Evolutionary conservation across 148 eudicot species (phyloP).

Genomic region (Bassia scoparia): DNA sequence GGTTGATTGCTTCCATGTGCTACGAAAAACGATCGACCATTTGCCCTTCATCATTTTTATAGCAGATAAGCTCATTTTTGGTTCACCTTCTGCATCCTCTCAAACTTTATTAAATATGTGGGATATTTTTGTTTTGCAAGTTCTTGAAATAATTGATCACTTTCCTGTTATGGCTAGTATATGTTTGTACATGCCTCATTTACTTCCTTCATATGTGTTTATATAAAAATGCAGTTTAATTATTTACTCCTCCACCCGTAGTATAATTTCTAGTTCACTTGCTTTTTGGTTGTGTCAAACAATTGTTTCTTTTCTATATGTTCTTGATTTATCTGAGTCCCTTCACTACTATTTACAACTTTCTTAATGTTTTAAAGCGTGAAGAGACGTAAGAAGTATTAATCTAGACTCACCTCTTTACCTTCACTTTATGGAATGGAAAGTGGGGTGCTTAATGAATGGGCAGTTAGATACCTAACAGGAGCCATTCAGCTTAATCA

Average conservation of each 20-base stretch:
- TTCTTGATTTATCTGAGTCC: no score
- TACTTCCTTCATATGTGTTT: no score
- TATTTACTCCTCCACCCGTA: not conserved
- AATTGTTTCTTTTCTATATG: no score
- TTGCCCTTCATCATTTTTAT: constrained; percentile 76
- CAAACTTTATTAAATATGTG: not conserved
- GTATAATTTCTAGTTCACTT: not conserved
- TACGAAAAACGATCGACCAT: constrained; percentile 92
- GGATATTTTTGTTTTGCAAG: not conserved
- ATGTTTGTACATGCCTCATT: not conserved
- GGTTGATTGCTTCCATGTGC: constrained; percentile 91
- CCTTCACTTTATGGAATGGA: no score
- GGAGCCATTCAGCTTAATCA: no score
- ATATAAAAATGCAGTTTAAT: no score
- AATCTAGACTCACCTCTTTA: no score
- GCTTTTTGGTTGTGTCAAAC: not conserved
- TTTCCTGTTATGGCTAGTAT: not conserved
- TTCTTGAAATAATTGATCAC: not conserved
- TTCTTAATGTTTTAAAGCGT: not conserved
- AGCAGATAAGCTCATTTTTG: constrained; percentile 88
- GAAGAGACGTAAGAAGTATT: not conserved
- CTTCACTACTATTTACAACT: not conserved
- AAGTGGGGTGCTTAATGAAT: no score
- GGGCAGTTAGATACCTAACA: no score
- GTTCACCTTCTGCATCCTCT: constrained; percentile 6